phyloP scores from a whole-genome alignment of 164 flowering plant genomes.

The Stephania yunnanensis region DNA sequence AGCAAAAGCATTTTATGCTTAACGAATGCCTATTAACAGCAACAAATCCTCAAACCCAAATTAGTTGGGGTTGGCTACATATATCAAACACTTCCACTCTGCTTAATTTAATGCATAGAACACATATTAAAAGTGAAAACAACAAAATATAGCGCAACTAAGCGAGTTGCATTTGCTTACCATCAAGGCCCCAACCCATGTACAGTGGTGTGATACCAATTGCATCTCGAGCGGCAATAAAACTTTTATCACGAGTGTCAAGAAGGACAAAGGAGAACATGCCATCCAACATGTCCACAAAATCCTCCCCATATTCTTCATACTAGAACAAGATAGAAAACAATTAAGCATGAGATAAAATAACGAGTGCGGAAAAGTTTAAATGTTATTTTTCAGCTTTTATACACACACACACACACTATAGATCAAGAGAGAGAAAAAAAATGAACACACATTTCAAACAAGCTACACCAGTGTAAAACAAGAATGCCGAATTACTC shows the following conservation, averaged over 20 bases:
- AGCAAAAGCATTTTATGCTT: not conserved
- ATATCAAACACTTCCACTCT: no score
- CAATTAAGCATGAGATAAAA: not conserved
- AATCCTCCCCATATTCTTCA: constrained; percentile 82
- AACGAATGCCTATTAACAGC: no score
- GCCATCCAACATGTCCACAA: constrained; percentile 91
- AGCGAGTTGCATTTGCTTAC: constrained; percentile 25
- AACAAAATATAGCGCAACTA: not conserved
- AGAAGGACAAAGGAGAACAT: constrained; percentile 86
- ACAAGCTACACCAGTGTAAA: not conserved
- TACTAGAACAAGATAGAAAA: constrained; percentile 32
- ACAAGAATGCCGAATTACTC: constrained; percentile 26
- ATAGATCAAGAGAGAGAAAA: not conserved
- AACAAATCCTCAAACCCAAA: no score
- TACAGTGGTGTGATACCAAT: constrained; percentile 90
- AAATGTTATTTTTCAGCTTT: not conserved
- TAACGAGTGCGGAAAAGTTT: no score
- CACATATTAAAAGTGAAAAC: not conserved
- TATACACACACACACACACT: not conserved
- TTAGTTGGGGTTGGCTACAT: no score
- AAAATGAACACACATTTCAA: not conserved
- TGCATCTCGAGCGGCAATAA: constrained; percentile 86
- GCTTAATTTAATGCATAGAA: not conserved
- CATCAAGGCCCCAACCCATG: constrained; percentile 96
- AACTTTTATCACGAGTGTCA: constrained; percentile 84